Conservation (phyloP, 495 filamentous ascomycete genomes). For the Penicillium paxilli region DNA sequence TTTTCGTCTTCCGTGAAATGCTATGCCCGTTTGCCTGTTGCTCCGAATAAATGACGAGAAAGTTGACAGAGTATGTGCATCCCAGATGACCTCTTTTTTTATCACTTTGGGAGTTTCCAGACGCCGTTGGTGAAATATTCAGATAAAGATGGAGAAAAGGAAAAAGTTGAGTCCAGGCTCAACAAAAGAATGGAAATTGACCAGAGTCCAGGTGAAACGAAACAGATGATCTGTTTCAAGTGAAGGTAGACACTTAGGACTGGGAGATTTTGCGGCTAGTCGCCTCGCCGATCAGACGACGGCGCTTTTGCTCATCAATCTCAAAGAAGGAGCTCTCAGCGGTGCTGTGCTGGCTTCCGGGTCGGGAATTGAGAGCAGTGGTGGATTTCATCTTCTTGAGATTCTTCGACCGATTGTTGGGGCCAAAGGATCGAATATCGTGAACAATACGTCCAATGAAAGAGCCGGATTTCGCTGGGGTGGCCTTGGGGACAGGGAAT, state of each 20-base stretch:
- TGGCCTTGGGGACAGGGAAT: slow-evolving; percentile 29
- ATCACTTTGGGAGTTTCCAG: slow-evolving; percentile 12
- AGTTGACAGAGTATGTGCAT: slow-evolving; percentile 13
- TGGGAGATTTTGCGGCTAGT: slow-evolving; percentile 41
- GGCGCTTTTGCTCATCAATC: slow-evolving; percentile 49
- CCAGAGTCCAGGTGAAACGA: neutral
- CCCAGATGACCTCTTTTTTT: slow-evolving; percentile 8
- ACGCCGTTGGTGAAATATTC: slow-evolving; percentile 8
- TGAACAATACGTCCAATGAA: slow-evolving; percentile 59
- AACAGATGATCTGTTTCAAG: neutral
- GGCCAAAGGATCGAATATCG: slow-evolving; percentile 53
- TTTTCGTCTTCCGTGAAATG: slow-evolving; percentile 14
- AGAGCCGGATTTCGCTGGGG: slow-evolving; percentile 39
- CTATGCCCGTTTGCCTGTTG: slow-evolving; percentile 16
- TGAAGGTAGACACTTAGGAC: slow-evolving; percentile 11
- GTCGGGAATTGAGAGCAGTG: slow-evolving; percentile 31
- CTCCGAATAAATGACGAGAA: slow-evolving; percentile 14
- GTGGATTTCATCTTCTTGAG: slow-evolving; percentile 54
- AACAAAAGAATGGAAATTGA: slow-evolving; percentile 1
- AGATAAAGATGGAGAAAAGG: slow-evolving; percentile 3
- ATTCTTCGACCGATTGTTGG: slow-evolving; percentile 30
- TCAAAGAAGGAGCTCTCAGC: slow-evolving; percentile 43
- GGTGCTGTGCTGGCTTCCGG: slow-evolving; percentile 25
- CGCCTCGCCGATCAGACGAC: slow-evolving; percentile 50
- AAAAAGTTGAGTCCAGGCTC: slow-evolving; percentile 7